Base-by-base conservation (phyloP, 305 asterid genomes). In the Fraxinus paxiana region DNA sequence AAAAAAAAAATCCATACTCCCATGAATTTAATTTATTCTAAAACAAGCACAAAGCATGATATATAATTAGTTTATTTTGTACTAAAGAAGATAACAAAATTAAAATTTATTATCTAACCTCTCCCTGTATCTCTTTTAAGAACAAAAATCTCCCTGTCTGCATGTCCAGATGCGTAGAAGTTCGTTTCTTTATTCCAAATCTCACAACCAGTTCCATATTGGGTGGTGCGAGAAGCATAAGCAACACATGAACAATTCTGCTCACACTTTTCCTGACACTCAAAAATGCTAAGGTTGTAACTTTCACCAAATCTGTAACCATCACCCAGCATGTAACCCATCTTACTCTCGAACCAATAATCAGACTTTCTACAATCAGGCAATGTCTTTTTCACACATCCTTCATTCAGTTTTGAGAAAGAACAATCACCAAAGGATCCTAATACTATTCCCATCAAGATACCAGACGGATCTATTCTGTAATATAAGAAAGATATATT, bases 241-340 rank as follows among this genome's bases (percentile, higher is more conserved):
- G 87, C 85, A 78, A 78, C 63, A 76, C 85, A 84, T 1, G 80
- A 82, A 41, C 87, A 84, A 13, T 81, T 65, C 56, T 54, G 70
- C 74, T 15, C 76, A 75, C 85, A 84, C 83, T 35, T 84, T 2
- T 54, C 59, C 76, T 51, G 65, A 70, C 87, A 84, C 38, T 84
- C 85, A 3, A 79, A 81, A 31, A 75, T 33, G 69, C 85, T 84
- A 77, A 81, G 15, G 6, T 80, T 81, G 18, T 61, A 35, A 41
- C 65, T 78, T 9, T 78, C 85, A 75, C 76, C 76, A 63, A 59
- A 35, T 54, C 18, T 73, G 63, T 73, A 24, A 12, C 87, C n/a
- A 18, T 46, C 71, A 78, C 81, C 83, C 51, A 3, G 43, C 13
- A 48, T 61, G 43, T 17, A 67, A 73, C 82, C 85, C 30, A 17